Percentiles rank a stretch among this genome's conserved stretches.
Evolutionary conservation across 345 rosid genomes (phyloP).

Genomic region (Hibiscus trionum): DNA sequence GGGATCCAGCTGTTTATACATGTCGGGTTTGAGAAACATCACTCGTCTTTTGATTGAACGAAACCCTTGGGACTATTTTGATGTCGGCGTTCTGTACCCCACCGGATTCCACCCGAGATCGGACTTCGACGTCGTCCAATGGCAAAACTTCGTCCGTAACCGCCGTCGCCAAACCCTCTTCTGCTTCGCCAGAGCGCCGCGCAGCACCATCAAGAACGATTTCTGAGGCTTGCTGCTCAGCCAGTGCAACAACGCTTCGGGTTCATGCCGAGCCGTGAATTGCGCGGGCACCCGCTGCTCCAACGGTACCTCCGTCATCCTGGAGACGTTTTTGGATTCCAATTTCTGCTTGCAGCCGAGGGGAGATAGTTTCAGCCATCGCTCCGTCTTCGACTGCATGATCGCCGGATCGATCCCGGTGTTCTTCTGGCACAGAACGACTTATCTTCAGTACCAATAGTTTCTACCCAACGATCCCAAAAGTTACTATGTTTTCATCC

Average conservation of each 20-base stretch:
- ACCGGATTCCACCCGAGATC: too few species aligned
- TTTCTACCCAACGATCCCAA: too few species aligned
- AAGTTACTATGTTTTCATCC: too few species aligned
- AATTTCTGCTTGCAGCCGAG: slow-evolving; percentile 88
- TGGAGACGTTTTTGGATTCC: slow-evolving; percentile 68
- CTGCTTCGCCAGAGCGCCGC: too few species aligned
- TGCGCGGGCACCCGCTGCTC: slow-evolving; percentile 54
- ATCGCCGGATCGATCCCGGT: slow-evolving; percentile 94
- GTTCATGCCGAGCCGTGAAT: slow-evolving; percentile 51
- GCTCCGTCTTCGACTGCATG: slow-evolving; percentile 94
- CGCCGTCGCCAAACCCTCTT: too few species aligned
- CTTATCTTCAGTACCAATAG: slow-evolving; percentile 86
- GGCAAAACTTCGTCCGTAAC: too few species aligned
- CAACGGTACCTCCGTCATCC: slow-evolving; percentile 66
- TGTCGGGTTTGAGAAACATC: background rate
- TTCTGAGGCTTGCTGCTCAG: slow-evolving; percentile 56
- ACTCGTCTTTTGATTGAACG: too few species aligned
- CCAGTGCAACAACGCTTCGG: slow-evolving; percentile 56
- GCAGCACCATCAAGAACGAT: slow-evolving; percentile 33
- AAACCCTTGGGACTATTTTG: too few species aligned
- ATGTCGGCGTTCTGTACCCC: too few species aligned
- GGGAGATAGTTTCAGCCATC: slow-evolving; percentile 88
- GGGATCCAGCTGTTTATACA: too few species aligned
- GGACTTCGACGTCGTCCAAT: too few species aligned
- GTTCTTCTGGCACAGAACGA: slow-evolving; percentile 81